phyloP scores from a whole-genome alignment of 148 eudicot species.

The Drosera capensis region DNA sequence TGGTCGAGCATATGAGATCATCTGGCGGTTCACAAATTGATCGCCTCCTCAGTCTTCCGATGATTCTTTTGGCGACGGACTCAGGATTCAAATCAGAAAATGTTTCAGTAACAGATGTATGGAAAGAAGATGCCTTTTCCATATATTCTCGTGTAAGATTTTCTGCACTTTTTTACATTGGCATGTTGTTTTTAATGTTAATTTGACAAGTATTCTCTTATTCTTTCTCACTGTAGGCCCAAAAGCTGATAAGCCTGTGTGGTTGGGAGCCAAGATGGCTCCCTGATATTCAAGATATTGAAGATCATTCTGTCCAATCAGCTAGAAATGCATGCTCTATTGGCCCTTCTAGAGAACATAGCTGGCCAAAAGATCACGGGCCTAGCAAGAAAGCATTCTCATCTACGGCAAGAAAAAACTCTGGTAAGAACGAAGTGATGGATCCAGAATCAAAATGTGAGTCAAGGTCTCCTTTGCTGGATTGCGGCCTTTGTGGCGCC shows the following conservation, averaged over 20 bases:
- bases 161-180: background rate
- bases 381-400: slow-evolving; percentile 68
- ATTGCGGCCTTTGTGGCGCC: slow-evolving; percentile 96
- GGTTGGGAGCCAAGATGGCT: slow-evolving; percentile 99
- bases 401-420: slow-evolving; percentile 41
- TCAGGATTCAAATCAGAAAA: slow-evolving; percentile 43
- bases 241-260: slow-evolving; percentile 82
- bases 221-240: slow-evolving; percentile 41
- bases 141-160: slow-evolving; percentile 60
- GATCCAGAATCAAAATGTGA: slow-evolving; percentile 56
- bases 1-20: slow-evolving; percentile 62
- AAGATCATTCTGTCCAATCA: slow-evolving; percentile 98
- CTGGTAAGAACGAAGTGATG: slow-evolving; percentile 26
- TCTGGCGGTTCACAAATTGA: slow-evolving; percentile 69
- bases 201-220: slow-evolving; percentile 1
- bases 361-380: slow-evolving; percentile 38
- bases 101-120: slow-evolving; percentile 25
- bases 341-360: slow-evolving; percentile 43
- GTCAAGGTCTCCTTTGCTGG: slow-evolving; percentile 82
- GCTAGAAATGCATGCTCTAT: slow-evolving; percentile 75
- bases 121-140: slow-evolving; percentile 49
- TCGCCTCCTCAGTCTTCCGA: slow-evolving; percentile 51
- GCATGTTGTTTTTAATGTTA: slow-evolving; percentile 1
- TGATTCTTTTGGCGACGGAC: slow-evolving; percentile 35
- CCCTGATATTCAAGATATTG: slow-evolving; percentile 85